Evolutionary conservation across 208 protist genomes (phyloP), one percentile per base, ranked within the genome.

Genomic region (Wallacemonas collosoma): DNA sequence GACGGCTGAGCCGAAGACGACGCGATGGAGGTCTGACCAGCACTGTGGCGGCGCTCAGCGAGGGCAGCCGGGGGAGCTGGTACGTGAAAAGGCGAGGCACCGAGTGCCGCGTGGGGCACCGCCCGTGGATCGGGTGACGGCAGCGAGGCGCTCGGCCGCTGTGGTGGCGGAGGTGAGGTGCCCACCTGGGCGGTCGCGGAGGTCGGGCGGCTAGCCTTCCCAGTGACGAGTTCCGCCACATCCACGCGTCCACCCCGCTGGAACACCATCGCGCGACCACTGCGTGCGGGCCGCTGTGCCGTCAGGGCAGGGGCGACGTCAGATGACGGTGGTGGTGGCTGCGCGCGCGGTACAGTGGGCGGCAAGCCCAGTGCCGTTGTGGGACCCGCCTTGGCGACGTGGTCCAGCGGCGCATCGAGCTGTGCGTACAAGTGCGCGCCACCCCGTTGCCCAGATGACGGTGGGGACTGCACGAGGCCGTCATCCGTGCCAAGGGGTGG

Each of bases 141-240:
- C 26, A 26, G 26, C 26, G 26, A 26, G 26, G 26, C 26, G 26
- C 26, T 26, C 26, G 26, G 26, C 26, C 26, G 26, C 26, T 26
- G 26, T 26, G 26, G 26, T 11, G n/a, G 57, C n/a, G 57, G 57
- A 63, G 7, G 26, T 26, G 26, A 26, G 26, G 26, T 0, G 26
- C 26, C 26, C 26, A 26, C 26, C 26, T 26, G 26, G 26, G 26
- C 26, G 26, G n/a, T n/a, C n/a, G 60, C 60, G 0, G 60, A 65
- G 38, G 11, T n/a, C n/a, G 60, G 60, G 11, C 60, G 60, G 26
- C 60, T 65, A 4, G 60, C 12, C 60, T 65, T 65, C 41, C 60
- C 60, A 4, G 60, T 65, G 60, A 65, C 36, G 60, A 65, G 60
- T 41, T 65, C 60, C 0, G 60, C 60, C 11, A 65, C 60, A 17